Percentiles rank a stretch among this genome's conserved stretches.
Evolutionary conservation across 139 green algal genomes (phyloP).

Genomic region (Tetraselmis striata): DNA sequence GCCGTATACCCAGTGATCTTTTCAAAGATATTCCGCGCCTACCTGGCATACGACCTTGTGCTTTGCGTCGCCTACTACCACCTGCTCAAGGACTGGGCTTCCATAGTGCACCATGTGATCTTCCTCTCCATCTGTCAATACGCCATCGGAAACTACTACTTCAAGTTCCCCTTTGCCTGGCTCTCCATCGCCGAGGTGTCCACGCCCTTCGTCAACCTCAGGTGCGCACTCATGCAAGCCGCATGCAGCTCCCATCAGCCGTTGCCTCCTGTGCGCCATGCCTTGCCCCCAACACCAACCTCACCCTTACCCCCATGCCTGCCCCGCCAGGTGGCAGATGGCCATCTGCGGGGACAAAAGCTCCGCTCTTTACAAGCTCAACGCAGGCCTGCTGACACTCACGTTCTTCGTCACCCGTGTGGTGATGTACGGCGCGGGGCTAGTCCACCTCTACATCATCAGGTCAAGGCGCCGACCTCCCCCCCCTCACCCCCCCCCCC

Average conservation of each 20-base stretch:
- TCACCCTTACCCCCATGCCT: no score
- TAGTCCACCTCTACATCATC: conserved; percentile 10
- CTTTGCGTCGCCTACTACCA: conserved; percentile 18
- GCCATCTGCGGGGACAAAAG: conserved; percentile 14
- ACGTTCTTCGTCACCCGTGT: conserved; percentile 20
- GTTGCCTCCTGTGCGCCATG: no score
- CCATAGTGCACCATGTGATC: conserved; percentile 23
- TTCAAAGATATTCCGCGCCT: conserved; percentile 18
- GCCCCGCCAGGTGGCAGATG: conserved; percentile 20
- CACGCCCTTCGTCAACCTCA: conserved; percentile 24
- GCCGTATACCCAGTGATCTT: conserved; percentile 14
- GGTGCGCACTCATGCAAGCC: no score
- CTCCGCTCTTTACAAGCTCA: conserved; percentile 8
- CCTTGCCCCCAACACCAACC: no score
- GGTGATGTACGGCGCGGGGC: conserved; percentile 12
- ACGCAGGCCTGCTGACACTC: conserved; percentile 10
- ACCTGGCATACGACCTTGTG: conserved; percentile 22
- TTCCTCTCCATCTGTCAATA: conserved; percentile 13
- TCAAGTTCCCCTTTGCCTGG: conserved; percentile 23
- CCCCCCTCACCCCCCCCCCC: no score
- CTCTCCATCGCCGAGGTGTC: conserved; percentile 20
- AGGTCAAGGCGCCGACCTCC: background rate
- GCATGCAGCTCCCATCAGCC: no score
- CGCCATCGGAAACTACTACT: conserved; percentile 19
- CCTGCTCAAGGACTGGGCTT: conserved; percentile 12